phyloP scores from a whole-genome alignment of 2,329 filamentous ascomycete genomes.

The Cryphonectria carpinicola region DNA sequence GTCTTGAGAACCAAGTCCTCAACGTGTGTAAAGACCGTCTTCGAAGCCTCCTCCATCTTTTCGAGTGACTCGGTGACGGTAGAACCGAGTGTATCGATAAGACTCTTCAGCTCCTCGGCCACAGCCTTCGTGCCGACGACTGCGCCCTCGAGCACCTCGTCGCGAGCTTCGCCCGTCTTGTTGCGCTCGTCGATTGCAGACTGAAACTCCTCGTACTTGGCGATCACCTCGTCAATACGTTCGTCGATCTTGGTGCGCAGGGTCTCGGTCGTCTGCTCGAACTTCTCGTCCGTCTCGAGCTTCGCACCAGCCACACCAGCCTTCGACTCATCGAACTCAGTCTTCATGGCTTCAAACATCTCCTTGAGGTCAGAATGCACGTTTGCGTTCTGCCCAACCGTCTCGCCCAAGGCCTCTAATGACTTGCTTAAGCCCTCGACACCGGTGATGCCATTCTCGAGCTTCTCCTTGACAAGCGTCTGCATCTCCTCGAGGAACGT shows the following conservation, averaged over 20 bases:
- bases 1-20: conserved; percentile 77
- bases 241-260: conserved; percentile 63
- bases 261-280: conserved; percentile 59
- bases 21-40: conserved; percentile 81
- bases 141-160: conserved; percentile 73
- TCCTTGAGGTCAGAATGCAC: conserved; percentile 69
- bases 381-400: conserved; percentile 59
- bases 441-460: conserved; percentile 74
- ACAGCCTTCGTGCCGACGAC: conserved; percentile 76
- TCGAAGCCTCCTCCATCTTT: conserved; percentile 85
- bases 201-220: conserved; percentile 88
- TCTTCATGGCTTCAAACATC: conserved; percentile 74
- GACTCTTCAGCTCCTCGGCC: conserved; percentile 83
- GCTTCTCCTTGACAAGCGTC: conserved; percentile 72
- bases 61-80: conserved; percentile 82
- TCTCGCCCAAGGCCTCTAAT: conserved; percentile 68
- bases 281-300: conserved; percentile 82
- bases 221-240: conserved; percentile 75
- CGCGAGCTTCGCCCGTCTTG: conserved; percentile 73
- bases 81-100: conserved; percentile 82
- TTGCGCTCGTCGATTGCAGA: conserved; percentile 73
- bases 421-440: conserved; percentile 74
- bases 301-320: conserved; percentile 79
- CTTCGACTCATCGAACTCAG: conserved; percentile 86
- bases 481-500: conserved; percentile 77